phyloP scores from a whole-genome alignment of 257 asterid genomes.

The Ocimum tenuiflorum region DNA sequence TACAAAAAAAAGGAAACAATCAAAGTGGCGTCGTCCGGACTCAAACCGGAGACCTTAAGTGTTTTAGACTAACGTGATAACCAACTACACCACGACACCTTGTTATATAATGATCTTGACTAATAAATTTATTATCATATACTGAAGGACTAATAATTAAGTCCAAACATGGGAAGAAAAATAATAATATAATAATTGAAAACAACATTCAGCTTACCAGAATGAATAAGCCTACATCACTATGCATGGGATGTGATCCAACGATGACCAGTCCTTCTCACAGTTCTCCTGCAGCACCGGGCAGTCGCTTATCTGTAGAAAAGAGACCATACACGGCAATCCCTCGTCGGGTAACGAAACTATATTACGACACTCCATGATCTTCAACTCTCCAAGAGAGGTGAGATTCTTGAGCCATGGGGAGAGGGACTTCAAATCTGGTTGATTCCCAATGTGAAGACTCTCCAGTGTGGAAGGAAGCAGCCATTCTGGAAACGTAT shows the following conservation, averaged over 20 bases:
- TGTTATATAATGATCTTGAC: too few species aligned
- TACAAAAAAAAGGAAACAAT: too few species aligned
- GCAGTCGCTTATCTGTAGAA: slow-evolving; percentile 39
- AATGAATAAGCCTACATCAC: slow-evolving; percentile 20
- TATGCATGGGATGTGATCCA: slow-evolving; percentile 49
- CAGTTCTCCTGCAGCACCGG: slow-evolving; percentile 31
- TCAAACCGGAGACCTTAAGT: too few species aligned
- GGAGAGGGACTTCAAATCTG: slow-evolving; percentile 34
- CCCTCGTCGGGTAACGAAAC: slow-evolving; percentile 32
- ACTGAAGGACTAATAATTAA: too few species aligned
- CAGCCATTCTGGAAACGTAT: slow-evolving; percentile 38
- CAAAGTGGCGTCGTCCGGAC: too few species aligned
- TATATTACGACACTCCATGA: slow-evolving; percentile 33
- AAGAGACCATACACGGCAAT: slow-evolving; percentile 40
- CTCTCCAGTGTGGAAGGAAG: slow-evolving; percentile 40
- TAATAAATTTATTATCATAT: too few species aligned
- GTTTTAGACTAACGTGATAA: too few species aligned
- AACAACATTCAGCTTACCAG: neutral
- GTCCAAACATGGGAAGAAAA: too few species aligned
- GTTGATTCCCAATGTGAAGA: slow-evolving; percentile 31
- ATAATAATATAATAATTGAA: too few species aligned
- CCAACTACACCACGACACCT: too few species aligned
- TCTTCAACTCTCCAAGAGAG: slow-evolving; percentile 43
- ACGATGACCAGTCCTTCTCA: slow-evolving; percentile 30
- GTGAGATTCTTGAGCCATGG: slow-evolving; percentile 47